These are phyloP conservation scores for Exserohilum turcica DNA, from an alignment of 2,329 filamentous ascomycete genomes.

Conservation along the genomic window DNA sequence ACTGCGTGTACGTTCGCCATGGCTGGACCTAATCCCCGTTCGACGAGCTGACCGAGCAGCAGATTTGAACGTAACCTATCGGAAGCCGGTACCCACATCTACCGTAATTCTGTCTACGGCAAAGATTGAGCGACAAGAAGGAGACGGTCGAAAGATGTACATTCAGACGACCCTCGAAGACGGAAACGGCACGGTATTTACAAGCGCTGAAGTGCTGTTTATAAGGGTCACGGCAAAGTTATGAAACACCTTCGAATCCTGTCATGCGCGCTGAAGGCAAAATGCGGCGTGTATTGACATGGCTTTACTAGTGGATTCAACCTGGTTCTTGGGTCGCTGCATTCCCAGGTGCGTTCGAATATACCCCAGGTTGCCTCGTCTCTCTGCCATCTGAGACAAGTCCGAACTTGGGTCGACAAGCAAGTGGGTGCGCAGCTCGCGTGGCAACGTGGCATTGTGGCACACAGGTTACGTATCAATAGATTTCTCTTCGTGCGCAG, in stretches of 20 bases:
- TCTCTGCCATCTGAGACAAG: neutral
- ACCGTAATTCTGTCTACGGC: constrained; percentile 56
- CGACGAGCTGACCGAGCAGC: constrained; percentile 15
- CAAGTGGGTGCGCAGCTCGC: constrained; percentile 2
- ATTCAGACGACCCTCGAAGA: constrained; percentile 57
- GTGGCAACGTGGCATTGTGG: constrained; percentile 7
- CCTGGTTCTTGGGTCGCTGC: neutral
- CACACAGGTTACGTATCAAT: constrained; percentile 1
- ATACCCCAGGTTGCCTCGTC: neutral
- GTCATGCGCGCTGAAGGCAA: neutral
- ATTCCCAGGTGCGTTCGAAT: neutral
- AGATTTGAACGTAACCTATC: constrained; percentile 61
- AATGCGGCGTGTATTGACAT: neutral
- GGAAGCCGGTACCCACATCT: constrained; percentile 59
- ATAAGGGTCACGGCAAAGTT: constrained; percentile 39
- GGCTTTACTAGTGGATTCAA: neutral
- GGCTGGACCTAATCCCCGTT: neutral
- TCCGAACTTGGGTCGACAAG: neutral
- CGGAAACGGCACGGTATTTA: constrained; percentile 55
- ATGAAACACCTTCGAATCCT: constrained; percentile 10
- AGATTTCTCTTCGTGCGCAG: neutral
- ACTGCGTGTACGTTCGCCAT: constrained; percentile 42
- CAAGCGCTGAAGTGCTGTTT: constrained; percentile 61
- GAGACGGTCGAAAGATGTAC: constrained; percentile 61
- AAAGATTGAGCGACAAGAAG: constrained; percentile 54